Evolutionary conservation across 1,284 basidiomycete genomes (phyloP).

Genomic region (Paramarasmius palmivorus): DNA sequence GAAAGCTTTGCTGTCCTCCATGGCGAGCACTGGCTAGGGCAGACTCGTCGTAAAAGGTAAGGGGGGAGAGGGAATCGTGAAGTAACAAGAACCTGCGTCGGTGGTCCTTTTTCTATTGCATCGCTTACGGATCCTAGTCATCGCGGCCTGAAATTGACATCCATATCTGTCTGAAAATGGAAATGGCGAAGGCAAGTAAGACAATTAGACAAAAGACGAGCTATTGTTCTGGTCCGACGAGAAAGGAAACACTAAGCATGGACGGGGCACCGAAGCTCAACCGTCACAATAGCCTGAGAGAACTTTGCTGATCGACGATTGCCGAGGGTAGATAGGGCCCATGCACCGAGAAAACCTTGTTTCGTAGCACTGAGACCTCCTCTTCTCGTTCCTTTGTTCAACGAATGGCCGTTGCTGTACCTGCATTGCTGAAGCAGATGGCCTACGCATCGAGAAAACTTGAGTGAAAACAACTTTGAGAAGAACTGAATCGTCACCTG

Average conservation of each 20-base stretch:
- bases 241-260: neutral
- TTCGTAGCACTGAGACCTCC: no score
- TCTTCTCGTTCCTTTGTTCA: no score
- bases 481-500: no score
- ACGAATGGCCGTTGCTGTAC: no score
- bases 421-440: neutral
- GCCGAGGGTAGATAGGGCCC: no score
- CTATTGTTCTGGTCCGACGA: neutral
- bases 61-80: conserved; percentile 20
- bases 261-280: no score
- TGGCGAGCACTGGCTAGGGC: conserved; percentile 25
- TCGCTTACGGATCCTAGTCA: conserved; percentile 20
- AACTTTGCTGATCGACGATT: neutral
- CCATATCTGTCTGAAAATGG: neutral
- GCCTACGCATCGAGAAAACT: neutral
- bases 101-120: conserved; percentile 33
- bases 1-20: conserved; percentile 44
- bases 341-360: no score
- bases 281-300: conserved; percentile 1
- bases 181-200: no score
- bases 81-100: conserved; percentile 12
- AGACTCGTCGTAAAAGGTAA: conserved; percentile 19
- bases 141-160: neutral
- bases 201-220: neutral
- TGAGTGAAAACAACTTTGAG: no score